Evolutionary conservation across 2,329 filamentous ascomycete species (phyloP).

Genomic region (Claviceps purpurea): DNA sequence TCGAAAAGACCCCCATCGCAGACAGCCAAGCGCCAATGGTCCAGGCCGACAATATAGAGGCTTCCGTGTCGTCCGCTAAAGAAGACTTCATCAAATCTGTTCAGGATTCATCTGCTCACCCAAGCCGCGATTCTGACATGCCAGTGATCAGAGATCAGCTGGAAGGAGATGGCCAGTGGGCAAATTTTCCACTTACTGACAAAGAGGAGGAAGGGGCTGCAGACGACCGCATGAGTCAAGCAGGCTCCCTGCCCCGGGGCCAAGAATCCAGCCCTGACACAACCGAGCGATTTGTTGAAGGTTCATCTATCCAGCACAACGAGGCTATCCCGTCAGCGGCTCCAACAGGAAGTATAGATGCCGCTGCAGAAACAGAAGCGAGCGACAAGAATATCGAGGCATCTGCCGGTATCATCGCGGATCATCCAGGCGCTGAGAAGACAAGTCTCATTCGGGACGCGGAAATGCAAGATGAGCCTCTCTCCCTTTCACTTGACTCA

Average conservation of each 20-base stretch:
- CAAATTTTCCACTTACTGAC: slow-evolving; percentile 1
- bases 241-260: slow-evolving; percentile 1
- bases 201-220: slow-evolving; percentile 13
- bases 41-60: slow-evolving; percentile 1
- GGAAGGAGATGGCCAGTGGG: slow-evolving; percentile 7
- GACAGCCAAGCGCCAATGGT: neutral
- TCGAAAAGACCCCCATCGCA: neutral
- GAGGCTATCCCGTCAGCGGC: neutral
- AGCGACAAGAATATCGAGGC: neutral
- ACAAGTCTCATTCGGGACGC: neutral
- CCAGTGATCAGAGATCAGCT: slow-evolving; percentile 1
- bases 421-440: neutral
- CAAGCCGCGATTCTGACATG: slow-evolving; percentile 1
- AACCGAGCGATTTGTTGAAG: neutral
- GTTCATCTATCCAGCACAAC: neutral
- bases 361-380: neutral
- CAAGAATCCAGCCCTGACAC: neutral
- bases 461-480: neutral
- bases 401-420: neutral
- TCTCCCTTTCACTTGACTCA: neutral
- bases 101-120: neutral
- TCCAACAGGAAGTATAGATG: neutral
- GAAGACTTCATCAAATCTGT: neutral
- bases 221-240: slow-evolving; percentile 7
- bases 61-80: neutral